Base-by-base conservation (phyloP, 306 rosid species). In the Macrotyloma uniflorum region DNA sequence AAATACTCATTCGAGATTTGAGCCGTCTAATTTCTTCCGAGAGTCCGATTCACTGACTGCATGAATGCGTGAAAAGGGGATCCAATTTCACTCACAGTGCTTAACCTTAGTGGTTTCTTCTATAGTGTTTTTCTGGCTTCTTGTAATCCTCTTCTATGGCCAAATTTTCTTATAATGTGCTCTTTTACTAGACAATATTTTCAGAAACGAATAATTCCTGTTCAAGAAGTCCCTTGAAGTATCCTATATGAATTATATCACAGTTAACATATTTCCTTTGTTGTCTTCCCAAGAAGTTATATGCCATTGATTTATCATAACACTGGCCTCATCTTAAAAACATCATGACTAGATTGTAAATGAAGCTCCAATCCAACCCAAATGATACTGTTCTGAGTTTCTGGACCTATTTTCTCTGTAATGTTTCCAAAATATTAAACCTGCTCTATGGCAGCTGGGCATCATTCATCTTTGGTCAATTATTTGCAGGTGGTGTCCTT, bases 401-500 rank as follows among this genome's bases (percentile, higher is more conserved):
- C 36, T 58, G 62, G 73, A 49, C 42, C 46, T 20, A 35, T 32
- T 65, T 32, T 55, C 77, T 82, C 45, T 59, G 49, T 78, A 15
- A 61, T 80, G 28, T 28, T 70, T 28, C 38, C 51, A 63, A 58
- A 54, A 24, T 53, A 38, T 71, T 13, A 15, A 20, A 80, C 47
- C 42, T 75, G 51, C 63, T 70, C 77, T 79, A 33, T 70, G 51
- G 66, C 45, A 47, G 24, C 47, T 53, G 55, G 75, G 50, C 58
- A 35, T 57, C 36, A n/a, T 80, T 76, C 74, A 68, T 74, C 22
- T 18, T 50, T 76, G 64, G 70, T 45, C 61, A 72, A 72, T 80
- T 73, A 75, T 26, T 85, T 89, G 85, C 96, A 95, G 99, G 94
- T 55, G 80, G 88, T 66, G 83, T 80, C 50, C 87, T 93, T 18